Base-by-base conservation (phyloP, 106 monocot genomes). In the Cymbidium sinense region DNA sequence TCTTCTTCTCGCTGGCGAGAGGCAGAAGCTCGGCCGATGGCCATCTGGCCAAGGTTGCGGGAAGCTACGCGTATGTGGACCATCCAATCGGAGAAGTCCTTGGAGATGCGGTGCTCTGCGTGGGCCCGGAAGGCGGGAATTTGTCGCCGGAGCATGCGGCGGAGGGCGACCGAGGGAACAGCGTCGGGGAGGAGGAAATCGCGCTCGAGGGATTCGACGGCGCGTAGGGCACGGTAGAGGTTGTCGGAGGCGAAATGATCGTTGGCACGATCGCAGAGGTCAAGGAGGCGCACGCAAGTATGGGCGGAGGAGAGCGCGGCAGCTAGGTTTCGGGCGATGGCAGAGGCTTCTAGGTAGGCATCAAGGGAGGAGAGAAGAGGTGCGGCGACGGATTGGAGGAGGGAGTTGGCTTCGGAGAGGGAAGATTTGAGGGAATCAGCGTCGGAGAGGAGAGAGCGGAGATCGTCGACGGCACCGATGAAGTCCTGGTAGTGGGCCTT, bases 391-490 rank as follows among this genome's bases (percentile, higher is more conserved):
- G 98, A 90, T 78, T 86, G 94, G 65, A 99, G 92, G 70, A 77
- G 70, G 35, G 82, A 35, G 82, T 99, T 87, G 82, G 94, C 86
- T 51, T 87, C 90, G 55, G 88, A 87, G 84, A 99, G 88, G 73
- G 98, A 87, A 74, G 88, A 85, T 79, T 99, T 99, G 83, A 99
- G 88, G 78, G 90, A 83, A 39, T 99, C 94, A 52, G 84, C 94
- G 18, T 91, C 94, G 61, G 94, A 88, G 73, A 99, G 94, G 34
- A 99, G 92, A 72, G 98, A 99, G 25, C 98, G 89, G 81, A 99
- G 92, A 83, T 99, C 94, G 78, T 99, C 98, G 72, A 99, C 98
- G 52, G 98, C 98, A 76, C 84, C 78, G 87, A 99, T 99, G 87
- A 99, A 99, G 80, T 99, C 98, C 76, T 94, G 90, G 84, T 90